A percentile compares a stretch with the other conserved stretches of the same genome.
Evolutionary conservation across 495 filamentous ascomycete species (phyloP).

Genomic region (Trichoderma orchidacearum): DNA sequence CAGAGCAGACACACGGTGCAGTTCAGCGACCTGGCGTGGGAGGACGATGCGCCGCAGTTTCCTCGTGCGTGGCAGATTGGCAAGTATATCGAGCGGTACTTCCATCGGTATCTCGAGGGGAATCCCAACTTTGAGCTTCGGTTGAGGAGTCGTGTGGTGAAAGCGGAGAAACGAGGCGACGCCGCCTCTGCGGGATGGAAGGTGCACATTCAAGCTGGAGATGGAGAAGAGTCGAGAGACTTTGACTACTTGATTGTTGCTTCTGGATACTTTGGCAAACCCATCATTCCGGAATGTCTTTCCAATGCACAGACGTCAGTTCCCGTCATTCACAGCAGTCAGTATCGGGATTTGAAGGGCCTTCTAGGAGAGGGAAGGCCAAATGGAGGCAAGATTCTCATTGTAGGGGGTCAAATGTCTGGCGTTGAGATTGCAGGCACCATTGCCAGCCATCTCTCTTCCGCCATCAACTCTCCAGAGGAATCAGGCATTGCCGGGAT

Average conservation of each 20-base stretch:
- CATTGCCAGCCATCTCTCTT: constrained; percentile 56
- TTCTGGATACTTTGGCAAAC: constrained; percentile 61
- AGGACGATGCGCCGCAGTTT: constrained; percentile 39
- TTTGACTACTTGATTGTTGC: constrained; percentile 69
- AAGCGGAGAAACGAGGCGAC: constrained; percentile 21
- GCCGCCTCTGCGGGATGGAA: constrained; percentile 32
- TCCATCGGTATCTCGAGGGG: constrained; percentile 35
- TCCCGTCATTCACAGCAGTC: constrained; percentile 49
- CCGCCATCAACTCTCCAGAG: constrained; percentile 31
- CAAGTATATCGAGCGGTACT: constrained; percentile 53
- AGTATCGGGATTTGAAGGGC: constrained; percentile 26
- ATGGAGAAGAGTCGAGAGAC: constrained; percentile 13
- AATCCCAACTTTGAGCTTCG: constrained; percentile 20
- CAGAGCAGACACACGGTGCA: constrained; percentile 63
- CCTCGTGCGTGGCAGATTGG: constrained; percentile 69
- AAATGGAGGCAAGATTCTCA: constrained; percentile 48
- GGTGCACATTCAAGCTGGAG: constrained; percentile 27
- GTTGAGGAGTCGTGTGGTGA: constrained; percentile 39
- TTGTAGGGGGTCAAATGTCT: constrained; percentile 77
- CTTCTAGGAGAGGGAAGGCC: constrained; percentile 15
- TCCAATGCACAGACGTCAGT: constrained; percentile 14
- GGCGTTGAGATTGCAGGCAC: constrained; percentile 63
- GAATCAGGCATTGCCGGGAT: constrained; percentile 15
- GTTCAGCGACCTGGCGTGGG: constrained; percentile 71
- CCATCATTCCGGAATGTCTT: constrained; percentile 36